A percentile compares a stretch with the other conserved stretches of the same genome.
These are phyloP conservation scores for Nasturtium officinale DNA, from an alignment of 345 rosid species.

Conservation along the genomic window DNA sequence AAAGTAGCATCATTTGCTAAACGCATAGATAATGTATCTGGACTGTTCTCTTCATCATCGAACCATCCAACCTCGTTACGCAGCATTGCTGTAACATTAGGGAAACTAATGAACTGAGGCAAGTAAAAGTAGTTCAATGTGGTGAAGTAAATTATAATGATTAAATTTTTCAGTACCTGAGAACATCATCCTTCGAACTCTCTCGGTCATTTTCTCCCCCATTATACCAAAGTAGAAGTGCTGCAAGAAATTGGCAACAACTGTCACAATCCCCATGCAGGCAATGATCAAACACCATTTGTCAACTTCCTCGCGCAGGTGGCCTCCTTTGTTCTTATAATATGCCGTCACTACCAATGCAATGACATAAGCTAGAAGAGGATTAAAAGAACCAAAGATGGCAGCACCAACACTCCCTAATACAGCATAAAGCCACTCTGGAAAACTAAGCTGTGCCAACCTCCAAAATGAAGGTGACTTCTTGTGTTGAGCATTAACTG, in stretches of 20 bases:
- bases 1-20: slow-evolving; percentile 99
- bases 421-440: slow-evolving; percentile 98
- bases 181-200: slow-evolving; percentile 99
- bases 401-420: slow-evolving; percentile 98
- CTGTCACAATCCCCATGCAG: slow-evolving; percentile 96
- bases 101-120: slow-evolving; percentile 33
- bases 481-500: slow-evolving; percentile 52
- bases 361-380: slow-evolving; percentile 93
- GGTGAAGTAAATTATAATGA: neutral
- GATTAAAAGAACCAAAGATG: slow-evolving; percentile 95
- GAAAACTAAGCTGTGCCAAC: slow-evolving; percentile 87
- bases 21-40: slow-evolving; percentile 96
- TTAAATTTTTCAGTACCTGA: slow-evolving; percentile 59
- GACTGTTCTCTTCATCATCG: slow-evolving; percentile 95
- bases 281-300: slow-evolving; percentile 98
- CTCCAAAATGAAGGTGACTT: slow-evolving; percentile 90
- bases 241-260: slow-evolving; percentile 95
- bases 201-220: slow-evolving; percentile 99
- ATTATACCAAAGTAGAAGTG: slow-evolving; percentile 98
- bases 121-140: slow-evolving; percentile 22
- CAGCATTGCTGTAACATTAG: slow-evolving; percentile 79
- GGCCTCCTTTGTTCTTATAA: slow-evolving; percentile 51
- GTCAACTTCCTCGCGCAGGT: slow-evolving; percentile 71
- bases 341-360: slow-evolving; percentile 81
- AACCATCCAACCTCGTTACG: slow-evolving; percentile 99